Percentiles rank a stretch among this genome's conserved stretches.
Conservation (phyloP, 352 stramenopile species). For the Globisporangium viniferum region DNA sequence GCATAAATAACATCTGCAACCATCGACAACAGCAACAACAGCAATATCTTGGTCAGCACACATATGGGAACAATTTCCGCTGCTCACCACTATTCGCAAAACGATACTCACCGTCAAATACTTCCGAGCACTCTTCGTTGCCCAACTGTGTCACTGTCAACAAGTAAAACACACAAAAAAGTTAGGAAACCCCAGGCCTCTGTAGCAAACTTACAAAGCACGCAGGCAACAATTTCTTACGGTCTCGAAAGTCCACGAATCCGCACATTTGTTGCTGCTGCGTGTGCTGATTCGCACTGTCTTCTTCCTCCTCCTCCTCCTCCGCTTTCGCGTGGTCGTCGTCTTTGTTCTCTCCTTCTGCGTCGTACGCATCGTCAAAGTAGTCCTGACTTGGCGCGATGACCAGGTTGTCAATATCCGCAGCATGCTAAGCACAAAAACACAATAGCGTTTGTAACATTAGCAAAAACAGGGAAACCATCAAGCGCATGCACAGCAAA, state of each 20-base stretch:
- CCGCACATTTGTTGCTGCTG: constrained; percentile 11
- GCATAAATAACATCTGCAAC: constrained; percentile 13
- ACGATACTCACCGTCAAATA: constrained; percentile 15
- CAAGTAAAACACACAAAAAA: not conserved
- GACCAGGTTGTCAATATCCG: constrained; percentile 17
- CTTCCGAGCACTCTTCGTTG: constrained; percentile 15
- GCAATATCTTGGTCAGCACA: not conserved
- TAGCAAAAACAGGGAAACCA: not conserved
- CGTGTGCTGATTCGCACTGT: not conserved
- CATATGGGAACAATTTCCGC: not conserved
- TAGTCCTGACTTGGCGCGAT: constrained; percentile 22
- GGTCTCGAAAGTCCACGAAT: constrained; percentile 21
- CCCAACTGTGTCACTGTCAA: constrained; percentile 12
- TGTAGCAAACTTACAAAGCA: not conserved
- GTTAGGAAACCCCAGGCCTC: not conserved
- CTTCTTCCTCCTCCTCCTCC: not conserved
- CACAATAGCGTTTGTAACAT: not conserved
- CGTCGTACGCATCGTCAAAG: constrained; percentile 11
- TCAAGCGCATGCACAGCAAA: not conserved
- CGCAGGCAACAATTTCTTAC: constrained; percentile 4
- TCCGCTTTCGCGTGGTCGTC: not conserved
- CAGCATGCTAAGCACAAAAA: constrained; percentile 13
- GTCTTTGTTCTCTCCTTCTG: not conserved
- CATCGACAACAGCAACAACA: not conserved
- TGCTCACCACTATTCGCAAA: not conserved